Conservation (phyloP, 1,284 basidiomycete genomes). For the Termitomyces sp. region DNA sequence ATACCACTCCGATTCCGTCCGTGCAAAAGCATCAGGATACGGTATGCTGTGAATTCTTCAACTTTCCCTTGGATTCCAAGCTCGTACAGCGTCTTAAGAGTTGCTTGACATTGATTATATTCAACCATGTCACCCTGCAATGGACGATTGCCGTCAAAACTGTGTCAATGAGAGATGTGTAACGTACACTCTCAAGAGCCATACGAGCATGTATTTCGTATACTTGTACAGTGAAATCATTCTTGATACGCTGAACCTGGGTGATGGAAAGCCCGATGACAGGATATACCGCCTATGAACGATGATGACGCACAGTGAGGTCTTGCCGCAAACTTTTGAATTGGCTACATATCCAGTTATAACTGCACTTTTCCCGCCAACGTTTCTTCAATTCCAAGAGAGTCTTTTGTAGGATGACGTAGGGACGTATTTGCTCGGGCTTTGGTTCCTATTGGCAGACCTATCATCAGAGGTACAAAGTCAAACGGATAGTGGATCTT, state of each 20-base stretch:
- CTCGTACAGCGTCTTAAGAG: constrained; percentile 88
- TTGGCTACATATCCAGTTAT: constrained; percentile 95
- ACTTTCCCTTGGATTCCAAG: constrained; percentile 86
- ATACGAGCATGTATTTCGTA: constrained; percentile 99
- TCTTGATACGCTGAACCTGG: constrained; percentile 99
- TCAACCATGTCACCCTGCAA: constrained; percentile 92
- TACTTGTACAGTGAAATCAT: constrained; percentile 95
- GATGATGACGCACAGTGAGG: constrained; percentile 71
- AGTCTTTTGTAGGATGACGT: constrained; percentile 80
- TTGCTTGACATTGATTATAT: constrained; percentile 97
- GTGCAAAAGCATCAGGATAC: constrained; percentile 93
- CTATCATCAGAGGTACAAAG: constrained; percentile 8
- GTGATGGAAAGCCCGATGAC: constrained; percentile 5
- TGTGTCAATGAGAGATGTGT: background rate
- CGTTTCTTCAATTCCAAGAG: constrained; percentile 83
- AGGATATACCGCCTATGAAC: constrained; percentile 6
- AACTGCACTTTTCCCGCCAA: constrained; percentile 83
- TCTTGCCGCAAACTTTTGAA: constrained; percentile 98
- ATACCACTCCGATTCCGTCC: constrained; percentile 91
- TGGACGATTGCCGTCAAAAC: background rate
- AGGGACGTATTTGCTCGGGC: constrained; percentile 90
- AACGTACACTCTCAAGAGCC: constrained; percentile 84
- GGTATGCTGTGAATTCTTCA: constrained; percentile 96
- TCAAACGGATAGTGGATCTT: constrained; percentile 22
- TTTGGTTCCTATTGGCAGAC: constrained; percentile 73